Evolutionary conservation across 352 stramenopile genomes (phyloP).

Genomic region (Elongisporangium anandrum): DNA sequence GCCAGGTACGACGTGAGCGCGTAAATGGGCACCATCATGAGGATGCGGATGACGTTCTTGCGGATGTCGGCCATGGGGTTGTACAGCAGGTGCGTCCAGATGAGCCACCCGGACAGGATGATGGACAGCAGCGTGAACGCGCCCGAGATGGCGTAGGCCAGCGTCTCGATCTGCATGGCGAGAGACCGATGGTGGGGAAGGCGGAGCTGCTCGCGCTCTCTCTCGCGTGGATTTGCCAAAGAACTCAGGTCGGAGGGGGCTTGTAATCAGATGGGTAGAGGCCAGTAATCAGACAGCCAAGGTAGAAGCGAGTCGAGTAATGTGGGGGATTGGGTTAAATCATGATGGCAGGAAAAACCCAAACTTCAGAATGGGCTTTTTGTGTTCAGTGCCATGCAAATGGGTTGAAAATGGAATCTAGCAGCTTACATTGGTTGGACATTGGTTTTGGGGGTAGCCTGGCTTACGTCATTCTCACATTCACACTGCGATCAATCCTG

Average conservation of each 20-base stretch:
- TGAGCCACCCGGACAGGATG: conserved; percentile 81
- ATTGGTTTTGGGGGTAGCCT: background rate
- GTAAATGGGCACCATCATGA: conserved; percentile 94
- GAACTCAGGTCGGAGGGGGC: background rate
- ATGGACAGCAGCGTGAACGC: conserved; percentile 85
- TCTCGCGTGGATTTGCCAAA: background rate
- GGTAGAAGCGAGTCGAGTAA: background rate
- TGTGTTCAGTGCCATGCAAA: background rate
- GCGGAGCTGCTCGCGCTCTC: background rate
- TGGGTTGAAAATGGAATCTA: background rate
- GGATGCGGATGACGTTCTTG: conserved; percentile 92
- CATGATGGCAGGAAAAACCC: background rate
- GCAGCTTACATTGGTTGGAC: background rate
- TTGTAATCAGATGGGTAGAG: background rate
- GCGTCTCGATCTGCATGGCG: conserved; percentile 81
- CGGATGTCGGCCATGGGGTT: conserved; percentile 77
- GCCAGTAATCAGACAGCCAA: background rate
- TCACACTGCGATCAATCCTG: background rate
- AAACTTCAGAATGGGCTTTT: background rate
- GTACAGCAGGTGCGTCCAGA: conserved; percentile 86
- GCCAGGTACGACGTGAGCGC: conserved; percentile 88
- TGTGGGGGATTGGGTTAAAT: background rate
- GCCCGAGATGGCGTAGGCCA: conserved; percentile 84
- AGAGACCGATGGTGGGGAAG: background rate
- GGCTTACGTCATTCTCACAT: background rate